Evolutionary conservation across 2,329 filamentous ascomycete species (phyloP).

Genomic region (Alternaria sp.): DNA sequence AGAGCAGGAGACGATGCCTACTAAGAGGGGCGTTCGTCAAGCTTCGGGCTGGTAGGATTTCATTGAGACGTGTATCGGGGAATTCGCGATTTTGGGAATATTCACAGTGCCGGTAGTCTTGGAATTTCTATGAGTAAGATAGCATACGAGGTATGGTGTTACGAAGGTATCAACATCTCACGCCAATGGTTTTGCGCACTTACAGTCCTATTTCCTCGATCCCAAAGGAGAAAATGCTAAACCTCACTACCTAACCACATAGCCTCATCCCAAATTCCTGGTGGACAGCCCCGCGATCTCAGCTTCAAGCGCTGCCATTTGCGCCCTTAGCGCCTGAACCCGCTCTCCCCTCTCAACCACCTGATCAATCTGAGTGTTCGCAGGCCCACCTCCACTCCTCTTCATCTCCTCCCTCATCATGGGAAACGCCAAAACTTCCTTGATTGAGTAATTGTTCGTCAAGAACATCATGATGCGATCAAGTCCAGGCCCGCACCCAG

Average conservation of each 20-base stretch:
- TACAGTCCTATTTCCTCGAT: not conserved
- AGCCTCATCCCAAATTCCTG: not conserved
- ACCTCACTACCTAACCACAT: not conserved
- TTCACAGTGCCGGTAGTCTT: not conserved
- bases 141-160: too few species aligned
- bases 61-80: not conserved
- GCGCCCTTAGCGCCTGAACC: not conserved
- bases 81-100: not conserved
- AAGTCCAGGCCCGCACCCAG: slow-evolving; percentile 95
- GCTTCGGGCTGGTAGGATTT: slow-evolving; percentile 9
- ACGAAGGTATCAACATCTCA: not conserved
- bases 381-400: not conserved
- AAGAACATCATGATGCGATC: slow-evolving; percentile 95
- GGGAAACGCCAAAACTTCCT: slow-evolving; percentile 94
- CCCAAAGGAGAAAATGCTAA: not conserved
- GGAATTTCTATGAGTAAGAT: not conserved
- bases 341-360: not conserved
- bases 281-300: not conserved
- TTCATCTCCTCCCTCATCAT: slow-evolving; percentile 81
- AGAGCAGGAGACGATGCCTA: slow-evolving; percentile 13
- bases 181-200: not conserved
- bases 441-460: slow-evolving; percentile 93
- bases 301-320: not conserved
- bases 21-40: slow-evolving; percentile 12
- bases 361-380: not conserved